Evolutionary conservation across 1,284 basidiomycete species (phyloP).

Genomic region (Rhodotorula sp.): DNA sequence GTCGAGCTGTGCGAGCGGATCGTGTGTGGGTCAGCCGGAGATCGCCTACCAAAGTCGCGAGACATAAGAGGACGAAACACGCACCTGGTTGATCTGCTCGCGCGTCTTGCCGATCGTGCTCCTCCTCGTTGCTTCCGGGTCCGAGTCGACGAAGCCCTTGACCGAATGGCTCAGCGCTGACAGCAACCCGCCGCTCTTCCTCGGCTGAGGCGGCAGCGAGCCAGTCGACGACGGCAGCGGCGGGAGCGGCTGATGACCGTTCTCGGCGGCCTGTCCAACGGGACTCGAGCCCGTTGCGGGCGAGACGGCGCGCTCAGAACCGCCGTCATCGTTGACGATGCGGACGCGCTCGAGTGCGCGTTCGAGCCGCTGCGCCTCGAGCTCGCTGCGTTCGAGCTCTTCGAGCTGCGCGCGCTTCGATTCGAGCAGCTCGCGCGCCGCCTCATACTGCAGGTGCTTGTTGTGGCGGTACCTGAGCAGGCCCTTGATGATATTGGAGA

Average conservation of each 20-base stretch:
- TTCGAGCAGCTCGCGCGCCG: constrained; percentile 89
- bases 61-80: constrained; percentile 38
- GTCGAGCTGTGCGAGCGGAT: constrained; percentile 65
- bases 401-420: constrained; percentile 82
- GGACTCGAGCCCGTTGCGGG: background rate
- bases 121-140: constrained; percentile 91
- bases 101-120: constrained; percentile 90
- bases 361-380: constrained; percentile 83
- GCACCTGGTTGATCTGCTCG: constrained; percentile 88
- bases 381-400: constrained; percentile 88
- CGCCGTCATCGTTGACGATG: constrained; percentile 37
- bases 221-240: constrained; percentile 13
- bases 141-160: constrained; percentile 97
- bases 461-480: constrained; percentile 92
- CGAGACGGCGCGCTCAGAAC: constrained; percentile 20
- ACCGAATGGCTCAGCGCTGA: constrained; percentile 92
- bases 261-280: background rate
- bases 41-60: background rate
- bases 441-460: constrained; percentile 97
- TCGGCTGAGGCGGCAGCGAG: background rate
- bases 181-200: constrained; percentile 64
- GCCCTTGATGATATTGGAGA: constrained; percentile 90
- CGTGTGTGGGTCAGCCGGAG: background rate
- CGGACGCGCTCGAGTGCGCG: constrained; percentile 65
- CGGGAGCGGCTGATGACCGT: constrained; percentile 12